Evolutionary conservation across 2,329 filamentous ascomycete genomes (phyloP).

Genomic region (Pyrenochaeta sp.): DNA sequence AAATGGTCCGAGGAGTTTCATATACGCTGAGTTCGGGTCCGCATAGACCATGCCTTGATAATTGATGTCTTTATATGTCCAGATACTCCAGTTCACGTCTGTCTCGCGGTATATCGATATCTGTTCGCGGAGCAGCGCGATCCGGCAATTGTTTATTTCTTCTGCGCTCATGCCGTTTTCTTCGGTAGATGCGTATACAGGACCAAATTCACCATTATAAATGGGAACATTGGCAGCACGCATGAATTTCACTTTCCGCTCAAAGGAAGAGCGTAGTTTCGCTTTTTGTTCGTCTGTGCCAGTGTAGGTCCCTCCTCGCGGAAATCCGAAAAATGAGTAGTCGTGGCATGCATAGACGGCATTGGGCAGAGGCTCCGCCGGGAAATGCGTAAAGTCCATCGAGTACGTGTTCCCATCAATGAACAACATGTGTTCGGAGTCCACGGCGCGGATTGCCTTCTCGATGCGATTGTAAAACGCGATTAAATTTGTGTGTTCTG

Average conservation of each 20-base stretch:
- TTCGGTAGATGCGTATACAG: constrained; percentile 13
- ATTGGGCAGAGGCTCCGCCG: constrained; percentile 52
- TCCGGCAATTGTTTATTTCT: constrained; percentile 10
- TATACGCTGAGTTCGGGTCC: constrained; percentile 13
- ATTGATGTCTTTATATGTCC: constrained; percentile 25
- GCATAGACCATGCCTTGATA: constrained; percentile 24
- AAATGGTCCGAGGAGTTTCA: constrained; percentile 18
- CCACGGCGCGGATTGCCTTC: constrained; percentile 18
- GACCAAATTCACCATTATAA: constrained; percentile 25
- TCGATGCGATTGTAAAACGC: constrained; percentile 22
- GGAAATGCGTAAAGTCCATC: constrained; percentile 59
- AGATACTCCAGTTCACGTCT: constrained; percentile 21
- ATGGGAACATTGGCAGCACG: constrained; percentile 17
- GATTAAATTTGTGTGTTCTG: constrained; percentile 16
- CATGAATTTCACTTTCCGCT: constrained; percentile 24
- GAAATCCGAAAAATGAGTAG: constrained; percentile 56
- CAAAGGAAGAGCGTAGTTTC: constrained; percentile 36
- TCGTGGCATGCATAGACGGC: constrained; percentile 58
- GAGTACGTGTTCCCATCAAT: constrained; percentile 64
- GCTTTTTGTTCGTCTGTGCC: constrained; percentile 53
- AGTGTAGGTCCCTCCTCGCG: constrained; percentile 51
- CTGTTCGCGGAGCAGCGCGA: constrained; percentile 16
- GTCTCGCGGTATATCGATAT: constrained; percentile 15
- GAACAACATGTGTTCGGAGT: constrained; percentile 57
- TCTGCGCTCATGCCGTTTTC: constrained; percentile 10